These are phyloP conservation scores for Cytospora paraplurivora DNA, from an alignment of 2,329 filamentous ascomycete species.

Conservation along the genomic window DNA sequence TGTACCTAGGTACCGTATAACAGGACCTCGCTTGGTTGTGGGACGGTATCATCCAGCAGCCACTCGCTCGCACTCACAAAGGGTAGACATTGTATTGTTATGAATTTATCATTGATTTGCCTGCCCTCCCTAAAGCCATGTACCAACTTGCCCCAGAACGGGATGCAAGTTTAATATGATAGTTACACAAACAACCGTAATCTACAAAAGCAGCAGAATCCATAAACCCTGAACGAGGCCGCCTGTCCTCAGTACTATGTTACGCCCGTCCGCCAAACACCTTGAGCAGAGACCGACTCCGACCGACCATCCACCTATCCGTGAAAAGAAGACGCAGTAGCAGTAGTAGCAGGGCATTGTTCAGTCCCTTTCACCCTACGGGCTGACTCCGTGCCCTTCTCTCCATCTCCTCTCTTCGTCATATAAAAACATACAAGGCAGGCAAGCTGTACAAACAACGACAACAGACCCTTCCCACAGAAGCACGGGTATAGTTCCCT, in stretches of 20 bases:
- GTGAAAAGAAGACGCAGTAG: conserved; percentile 1
- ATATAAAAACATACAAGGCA: conserved; percentile 17
- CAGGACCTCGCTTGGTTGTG: too few species aligned
- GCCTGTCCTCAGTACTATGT: conserved; percentile 9
- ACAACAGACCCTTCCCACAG: conserved; percentile 4
- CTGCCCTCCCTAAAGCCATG: conserved; percentile 8
- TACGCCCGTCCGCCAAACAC: conserved; percentile 22
- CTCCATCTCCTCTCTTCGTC: background rate
- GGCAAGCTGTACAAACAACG: conserved; percentile 8
- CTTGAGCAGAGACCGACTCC: conserved; percentile 19
- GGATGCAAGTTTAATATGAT: conserved; percentile 7
- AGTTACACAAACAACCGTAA: conserved; percentile 21
- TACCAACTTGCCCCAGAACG: conserved; percentile 7
- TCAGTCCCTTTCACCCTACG: background rate
- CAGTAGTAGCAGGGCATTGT: conserved; percentile 3
- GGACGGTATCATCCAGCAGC: background rate
- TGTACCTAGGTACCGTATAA: too few species aligned
- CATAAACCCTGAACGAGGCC: conserved; percentile 11
- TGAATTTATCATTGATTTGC: background rate
- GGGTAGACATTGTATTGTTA: background rate
- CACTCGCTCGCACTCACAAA: background rate
- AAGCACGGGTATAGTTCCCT: conserved; percentile 23
- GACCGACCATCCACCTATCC: background rate
- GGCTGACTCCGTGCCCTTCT: conserved; percentile 3
- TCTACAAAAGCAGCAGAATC: conserved; percentile 11